Base-by-base conservation (phyloP, 2,329 filamentous ascomycete species). In the Neopestalotiopsis sp. region DNA sequence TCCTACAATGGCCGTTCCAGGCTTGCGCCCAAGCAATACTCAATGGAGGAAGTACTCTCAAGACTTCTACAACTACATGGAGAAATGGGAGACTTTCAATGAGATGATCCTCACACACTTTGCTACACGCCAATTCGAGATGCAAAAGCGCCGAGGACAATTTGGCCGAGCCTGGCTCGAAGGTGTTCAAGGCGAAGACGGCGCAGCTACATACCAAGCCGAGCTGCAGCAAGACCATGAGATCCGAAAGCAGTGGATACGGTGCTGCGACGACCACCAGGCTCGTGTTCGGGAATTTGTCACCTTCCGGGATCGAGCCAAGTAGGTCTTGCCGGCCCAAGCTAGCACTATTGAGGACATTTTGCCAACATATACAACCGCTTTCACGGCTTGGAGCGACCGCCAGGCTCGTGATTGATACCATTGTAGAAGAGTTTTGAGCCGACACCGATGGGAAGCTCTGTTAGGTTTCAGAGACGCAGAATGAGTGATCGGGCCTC, bases 151-250 rank as follows among this genome's bases (percentile, higher is more conserved):
- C 30, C 79, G 83, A 69, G 73, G 78, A 57, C 75, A 80, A 24
- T 83, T 84, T 66, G 85, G 83, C 12, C 80, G 81, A 56, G 75
- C 74, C 1, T 89, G 87, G 78, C 75, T 89, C 20, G 80, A 80
- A 38, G 74, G 78, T 9, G n/a, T 65, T 4, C 24, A 58, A 17
- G 76, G 77, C 1, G 78, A 84, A 30, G 81, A 85, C 52, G 71
- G 73, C 1, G 89, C 87, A 0, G 76, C 82, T 17, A 85, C 87
- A 67, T 94, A 94, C 76, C 77, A 89, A 69, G 81, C 81, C 49
- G 88, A 87, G 76, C 79, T 91, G 67, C 85, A 87, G 72, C 88
- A 93, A 78, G 92, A 94, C 75, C 86, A 89, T 71, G 82, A 83
- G 62, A 87, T 93, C 4, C 83, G 90, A 68, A 83, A 84, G 74